Conservation (phyloP, 441 rosid genomes). For the Corymbia calophylla region DNA sequence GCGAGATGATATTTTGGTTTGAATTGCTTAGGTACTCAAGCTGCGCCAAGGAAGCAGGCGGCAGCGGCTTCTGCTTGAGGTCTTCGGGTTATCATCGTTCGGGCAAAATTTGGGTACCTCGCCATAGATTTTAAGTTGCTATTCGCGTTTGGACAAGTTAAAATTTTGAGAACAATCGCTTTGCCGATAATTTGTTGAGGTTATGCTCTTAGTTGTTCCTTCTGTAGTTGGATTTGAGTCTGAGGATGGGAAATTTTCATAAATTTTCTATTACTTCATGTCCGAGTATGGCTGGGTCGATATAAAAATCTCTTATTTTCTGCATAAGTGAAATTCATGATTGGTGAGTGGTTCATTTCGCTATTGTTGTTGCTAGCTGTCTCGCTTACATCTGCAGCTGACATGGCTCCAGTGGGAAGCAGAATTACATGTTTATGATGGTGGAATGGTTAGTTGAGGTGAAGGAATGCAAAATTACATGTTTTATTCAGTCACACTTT, state of each 20-base stretch:
- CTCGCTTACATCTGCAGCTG: background rate
- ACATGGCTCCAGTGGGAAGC: background rate
- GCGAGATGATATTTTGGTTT: background rate
- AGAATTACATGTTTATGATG: background rate
- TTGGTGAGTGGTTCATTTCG: background rate
- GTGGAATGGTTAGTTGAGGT: background rate
- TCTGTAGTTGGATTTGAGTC: constrained; percentile 20
- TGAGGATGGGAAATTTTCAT: background rate
- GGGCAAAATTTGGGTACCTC: background rate
- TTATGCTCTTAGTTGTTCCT: background rate
- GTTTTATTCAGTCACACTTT: background rate
- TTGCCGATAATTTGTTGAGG: constrained; percentile 1
- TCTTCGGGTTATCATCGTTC: background rate
- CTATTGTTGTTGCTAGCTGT: background rate
- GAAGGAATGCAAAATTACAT: background rate
- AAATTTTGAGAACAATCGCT: constrained; percentile 6
- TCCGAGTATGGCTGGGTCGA: background rate
- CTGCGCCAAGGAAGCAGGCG: constrained; percentile 63
- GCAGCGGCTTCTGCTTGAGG: constrained; percentile 56
- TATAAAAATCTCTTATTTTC: background rate
- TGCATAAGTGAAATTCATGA: background rate
- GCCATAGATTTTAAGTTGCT: constrained; percentile 3
- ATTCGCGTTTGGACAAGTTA: constrained; percentile 3
- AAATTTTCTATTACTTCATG: background rate
- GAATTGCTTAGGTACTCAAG: constrained; percentile 43